These are phyloP conservation scores for Aspergillus transmontanensis DNA, from an alignment of 2,329 filamentous ascomycete species.

Conservation along the genomic window DNA sequence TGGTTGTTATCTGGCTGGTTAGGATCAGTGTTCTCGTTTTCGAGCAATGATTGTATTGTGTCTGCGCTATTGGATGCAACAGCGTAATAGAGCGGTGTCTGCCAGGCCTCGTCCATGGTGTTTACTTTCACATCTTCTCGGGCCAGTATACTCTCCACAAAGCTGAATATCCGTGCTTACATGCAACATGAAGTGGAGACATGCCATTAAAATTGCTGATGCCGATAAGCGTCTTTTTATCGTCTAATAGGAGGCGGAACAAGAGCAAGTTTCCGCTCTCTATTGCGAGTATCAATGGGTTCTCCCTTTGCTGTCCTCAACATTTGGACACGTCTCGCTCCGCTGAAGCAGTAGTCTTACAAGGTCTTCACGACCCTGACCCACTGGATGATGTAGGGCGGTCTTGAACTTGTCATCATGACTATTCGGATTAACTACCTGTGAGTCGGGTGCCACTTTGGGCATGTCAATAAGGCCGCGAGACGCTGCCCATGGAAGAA, in stretches of 20 bases:
- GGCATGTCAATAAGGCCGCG: not conserved
- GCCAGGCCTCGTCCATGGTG: rapidly evolving
- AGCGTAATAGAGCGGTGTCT: not conserved
- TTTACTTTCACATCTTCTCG: not conserved
- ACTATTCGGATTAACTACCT: not conserved
- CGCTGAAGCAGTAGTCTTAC: not conserved
- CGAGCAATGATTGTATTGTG: not conserved
- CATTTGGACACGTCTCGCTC: too few relatives aligned
- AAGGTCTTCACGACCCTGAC: not conserved
- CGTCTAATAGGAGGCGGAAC: not conserved
- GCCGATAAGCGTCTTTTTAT: not conserved
- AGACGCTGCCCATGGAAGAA: not conserved
- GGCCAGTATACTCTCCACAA: not conserved
- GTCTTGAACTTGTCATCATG: too few relatives aligned
- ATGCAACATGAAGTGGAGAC: not conserved
- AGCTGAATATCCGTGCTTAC: not conserved
- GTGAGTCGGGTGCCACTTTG: not conserved
- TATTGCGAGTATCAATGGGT: too few relatives aligned
- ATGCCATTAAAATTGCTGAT: not conserved
- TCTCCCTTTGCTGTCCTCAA: too few relatives aligned
- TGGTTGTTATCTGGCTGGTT: not conserved
- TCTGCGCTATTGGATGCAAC: not conserved
- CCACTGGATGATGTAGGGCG: not conserved
- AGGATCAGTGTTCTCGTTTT: not conserved
- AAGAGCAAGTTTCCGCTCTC: not conserved